These are phyloP conservation scores for Thermoascus crustaceus DNA, from an alignment of 2,329 filamentous ascomycete species.

Conservation along the genomic window DNA sequence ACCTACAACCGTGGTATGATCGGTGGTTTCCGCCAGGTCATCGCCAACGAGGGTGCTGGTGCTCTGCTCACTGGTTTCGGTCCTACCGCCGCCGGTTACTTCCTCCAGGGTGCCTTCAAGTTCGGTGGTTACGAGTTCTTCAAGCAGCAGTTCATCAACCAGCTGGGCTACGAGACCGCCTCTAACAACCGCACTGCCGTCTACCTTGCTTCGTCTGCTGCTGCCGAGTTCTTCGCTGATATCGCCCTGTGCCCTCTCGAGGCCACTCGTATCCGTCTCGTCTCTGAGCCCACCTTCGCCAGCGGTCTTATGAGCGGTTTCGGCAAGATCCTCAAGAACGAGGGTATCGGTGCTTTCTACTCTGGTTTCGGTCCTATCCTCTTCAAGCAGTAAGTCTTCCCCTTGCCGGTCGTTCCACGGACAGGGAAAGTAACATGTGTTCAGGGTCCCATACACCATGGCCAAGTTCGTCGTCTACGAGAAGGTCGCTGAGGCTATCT, in stretches of 20 bases:
- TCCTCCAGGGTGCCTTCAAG: conserved; percentile 89
- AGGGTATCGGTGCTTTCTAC: conserved; percentile 83
- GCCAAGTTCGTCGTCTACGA: conserved; percentile 92
- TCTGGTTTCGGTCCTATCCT: conserved; percentile 81
- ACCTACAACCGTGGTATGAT: conserved; percentile 86
- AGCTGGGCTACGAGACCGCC: conserved; percentile 68
- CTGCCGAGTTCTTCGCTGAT: conserved; percentile 57
- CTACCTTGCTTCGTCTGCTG: conserved; percentile 61
- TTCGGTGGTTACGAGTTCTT: conserved; percentile 95
- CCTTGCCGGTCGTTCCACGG: background rate
- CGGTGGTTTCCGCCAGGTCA: conserved; percentile 78
- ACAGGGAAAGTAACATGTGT: conserved; percentile 7
- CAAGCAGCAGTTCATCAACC: conserved; percentile 83
- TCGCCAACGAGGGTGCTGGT: conserved; percentile 74
- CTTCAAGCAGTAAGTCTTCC: conserved; percentile 63
- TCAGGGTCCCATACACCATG: conserved; percentile 84
- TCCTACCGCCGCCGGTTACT: conserved; percentile 82
- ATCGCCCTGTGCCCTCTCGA: conserved; percentile 78
- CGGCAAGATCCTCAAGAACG: conserved; percentile 71
- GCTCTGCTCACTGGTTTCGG: conserved; percentile 80
- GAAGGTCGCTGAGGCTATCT: conserved; percentile 72
- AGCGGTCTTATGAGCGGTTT: conserved; percentile 71
- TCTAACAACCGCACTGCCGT: conserved; percentile 71
- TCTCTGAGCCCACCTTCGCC: conserved; percentile 79
- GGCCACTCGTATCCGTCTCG: conserved; percentile 88